Percentiles rank a stretch among this genome's conserved stretches.
Evolutionary conservation across 768 basidiomycete species (phyloP).

Genomic region (Tremella fuciformis): DNA sequence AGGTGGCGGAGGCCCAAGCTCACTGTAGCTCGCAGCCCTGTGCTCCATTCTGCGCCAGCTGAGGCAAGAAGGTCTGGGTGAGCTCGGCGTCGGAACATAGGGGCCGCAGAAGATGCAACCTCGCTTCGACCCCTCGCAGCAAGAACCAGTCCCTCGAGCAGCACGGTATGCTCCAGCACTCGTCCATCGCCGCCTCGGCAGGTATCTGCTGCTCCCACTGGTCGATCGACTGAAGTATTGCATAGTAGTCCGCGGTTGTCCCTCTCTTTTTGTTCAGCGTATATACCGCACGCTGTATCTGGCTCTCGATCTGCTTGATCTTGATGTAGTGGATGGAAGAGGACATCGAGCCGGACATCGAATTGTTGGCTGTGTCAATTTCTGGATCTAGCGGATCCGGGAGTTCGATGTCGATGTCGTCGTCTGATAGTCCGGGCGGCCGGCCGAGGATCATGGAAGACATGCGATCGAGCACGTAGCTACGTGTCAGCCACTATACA

Average conservation of each 20-base stretch:
- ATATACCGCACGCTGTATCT: conserved; percentile 21
- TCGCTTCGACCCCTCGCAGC: conserved; percentile 15
- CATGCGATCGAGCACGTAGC: conserved; percentile 28
- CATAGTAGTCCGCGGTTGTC: too few relatives aligned
- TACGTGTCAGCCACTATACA: not conserved
- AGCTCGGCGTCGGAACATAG: conserved; percentile 13
- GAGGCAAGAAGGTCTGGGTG: conserved; percentile 10
- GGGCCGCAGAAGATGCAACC: conserved; percentile 20
- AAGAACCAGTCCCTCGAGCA: conserved; percentile 17
- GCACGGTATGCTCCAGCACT: conserved; percentile 9
- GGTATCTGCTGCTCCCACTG: too few relatives aligned
- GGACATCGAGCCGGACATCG: conserved; percentile 12
- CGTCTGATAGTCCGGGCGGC: conserved; percentile 34
- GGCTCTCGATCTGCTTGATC: conserved; percentile 22
- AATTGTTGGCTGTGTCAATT: not conserved
- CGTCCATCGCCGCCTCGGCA: too few relatives aligned
- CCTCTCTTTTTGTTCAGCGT: not conserved
- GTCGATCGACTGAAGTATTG: too few relatives aligned
- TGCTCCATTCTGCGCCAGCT: conserved; percentile 19
- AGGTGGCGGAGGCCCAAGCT: not conserved
- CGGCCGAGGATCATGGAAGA: conserved; percentile 33
- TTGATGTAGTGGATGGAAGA: conserved; percentile 27
- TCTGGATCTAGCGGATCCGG: conserved; percentile 10
- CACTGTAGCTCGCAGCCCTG: conserved; percentile 25
- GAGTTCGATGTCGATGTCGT: conserved; percentile 42